These are phyloP conservation scores for Calamus simplicifolius DNA, from an alignment of 176 grass and related monocot genomes.

Conservation along the genomic window DNA sequence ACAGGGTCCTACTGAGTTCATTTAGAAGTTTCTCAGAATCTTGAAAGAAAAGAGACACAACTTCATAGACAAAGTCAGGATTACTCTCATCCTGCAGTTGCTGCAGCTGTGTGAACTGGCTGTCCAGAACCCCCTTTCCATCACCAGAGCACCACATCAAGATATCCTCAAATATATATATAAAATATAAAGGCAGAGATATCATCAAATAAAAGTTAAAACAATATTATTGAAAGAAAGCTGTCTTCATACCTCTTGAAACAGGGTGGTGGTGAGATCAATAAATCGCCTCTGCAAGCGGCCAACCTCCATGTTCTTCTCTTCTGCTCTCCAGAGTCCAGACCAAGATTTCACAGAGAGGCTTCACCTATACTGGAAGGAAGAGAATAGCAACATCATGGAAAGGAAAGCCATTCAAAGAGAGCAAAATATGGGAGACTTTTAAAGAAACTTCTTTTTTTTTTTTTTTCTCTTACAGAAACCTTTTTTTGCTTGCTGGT, in stretches of 20 bases:
- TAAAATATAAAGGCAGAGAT: too few relatives aligned
- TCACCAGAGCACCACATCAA: neutral
- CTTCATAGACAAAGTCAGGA: constrained; percentile 30
- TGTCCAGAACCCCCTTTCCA: constrained; percentile 31
- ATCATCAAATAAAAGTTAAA: neutral
- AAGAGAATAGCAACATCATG: too few relatives aligned
- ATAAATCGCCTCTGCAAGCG: constrained; percentile 26
- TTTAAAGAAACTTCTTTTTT: too few relatives aligned
- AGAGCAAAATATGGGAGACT: too few relatives aligned
- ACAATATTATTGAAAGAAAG: neutral
- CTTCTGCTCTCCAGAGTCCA: neutral
- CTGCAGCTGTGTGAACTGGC: constrained; percentile 31
- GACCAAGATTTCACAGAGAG: constrained; percentile 1
- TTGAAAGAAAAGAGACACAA: constrained; percentile 36
- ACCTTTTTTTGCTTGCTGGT: too few relatives aligned
- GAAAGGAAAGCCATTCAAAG: too few relatives aligned
- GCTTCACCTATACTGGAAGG: too few relatives aligned
- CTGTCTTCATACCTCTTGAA: constrained; percentile 19
- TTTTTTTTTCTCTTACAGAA: too few relatives aligned
- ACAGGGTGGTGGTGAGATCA: constrained; percentile 27
- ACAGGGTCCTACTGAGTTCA: constrained; percentile 33
- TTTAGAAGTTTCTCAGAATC: constrained; percentile 35
- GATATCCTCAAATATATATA: neutral
- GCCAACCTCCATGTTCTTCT: constrained; percentile 21
- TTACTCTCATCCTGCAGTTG: constrained; percentile 48